Conservation (phyloP, 2,329 filamentous ascomycete genomes). For the Dendrostoma leiphaemia region DNA sequence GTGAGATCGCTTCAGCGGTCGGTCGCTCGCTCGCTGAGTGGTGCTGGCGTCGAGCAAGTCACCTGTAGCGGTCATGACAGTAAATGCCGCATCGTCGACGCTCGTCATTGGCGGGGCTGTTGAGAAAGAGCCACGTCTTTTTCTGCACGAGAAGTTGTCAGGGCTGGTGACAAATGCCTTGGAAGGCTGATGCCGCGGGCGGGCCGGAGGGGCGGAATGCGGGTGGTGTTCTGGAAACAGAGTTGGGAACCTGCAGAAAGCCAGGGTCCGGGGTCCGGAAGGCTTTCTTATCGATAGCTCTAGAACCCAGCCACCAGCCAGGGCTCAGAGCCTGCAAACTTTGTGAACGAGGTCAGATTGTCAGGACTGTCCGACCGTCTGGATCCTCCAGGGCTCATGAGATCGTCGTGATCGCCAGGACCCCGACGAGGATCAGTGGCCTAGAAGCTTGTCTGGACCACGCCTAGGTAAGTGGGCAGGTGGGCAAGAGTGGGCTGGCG, state of each 20-base stretch:
- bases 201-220: not conserved
- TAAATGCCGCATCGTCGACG: constrained; percentile 13
- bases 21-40: too few species aligned
- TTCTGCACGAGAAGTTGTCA: not conserved
- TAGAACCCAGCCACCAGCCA: too few species aligned
- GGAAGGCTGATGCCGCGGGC: not conserved
- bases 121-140: not conserved
- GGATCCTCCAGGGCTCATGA: too few species aligned
- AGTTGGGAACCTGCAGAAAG: not conserved
- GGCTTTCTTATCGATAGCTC: constrained; percentile 14
- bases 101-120: constrained; percentile 11
- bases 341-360: not conserved
- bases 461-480: too few species aligned
- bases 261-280: constrained; percentile 1
- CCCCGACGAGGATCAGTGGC: constrained; percentile 4
- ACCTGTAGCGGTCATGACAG: not conserved
- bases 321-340: too few species aligned
- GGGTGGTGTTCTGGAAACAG: not conserved
- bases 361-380: too few species aligned
- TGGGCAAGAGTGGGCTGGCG: not conserved
- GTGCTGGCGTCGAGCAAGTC: too few species aligned
- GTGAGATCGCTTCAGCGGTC: too few species aligned
- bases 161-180: not conserved
- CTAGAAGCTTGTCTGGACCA: not conserved
- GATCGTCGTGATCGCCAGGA: constrained; percentile 14